These are phyloP conservation scores for Trametes villosa DNA, from an alignment of 768 basidiomycete species.

Conservation along the genomic window DNA sequence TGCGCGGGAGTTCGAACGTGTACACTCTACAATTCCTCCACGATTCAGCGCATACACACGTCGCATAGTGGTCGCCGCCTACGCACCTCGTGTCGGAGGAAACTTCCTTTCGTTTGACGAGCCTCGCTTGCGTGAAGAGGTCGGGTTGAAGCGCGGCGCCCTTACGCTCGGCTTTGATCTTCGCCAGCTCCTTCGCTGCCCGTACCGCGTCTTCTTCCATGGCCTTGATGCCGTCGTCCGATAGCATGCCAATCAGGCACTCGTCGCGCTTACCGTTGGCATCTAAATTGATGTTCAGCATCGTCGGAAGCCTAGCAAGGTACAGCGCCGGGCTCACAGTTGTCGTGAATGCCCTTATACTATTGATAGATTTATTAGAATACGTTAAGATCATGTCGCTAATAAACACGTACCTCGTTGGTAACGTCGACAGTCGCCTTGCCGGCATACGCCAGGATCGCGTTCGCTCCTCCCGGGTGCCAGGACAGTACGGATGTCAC, in stretches of 20 bases:
- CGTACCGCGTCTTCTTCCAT: conserved; percentile 28
- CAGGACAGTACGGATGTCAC: conserved; percentile 28
- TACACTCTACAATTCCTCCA: conserved; percentile 19
- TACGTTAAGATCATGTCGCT: neutral
- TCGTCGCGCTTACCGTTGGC: conserved; percentile 29
- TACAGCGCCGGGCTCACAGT: conserved; percentile 13
- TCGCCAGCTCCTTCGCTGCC: conserved; percentile 21
- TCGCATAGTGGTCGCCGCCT: neutral
- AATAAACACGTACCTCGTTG: conserved; percentile 19
- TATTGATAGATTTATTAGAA: neutral
- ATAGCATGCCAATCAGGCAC: conserved; percentile 25
- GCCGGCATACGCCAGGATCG: conserved; percentile 29
- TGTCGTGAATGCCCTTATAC: conserved; percentile 31
- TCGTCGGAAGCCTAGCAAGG: neutral
- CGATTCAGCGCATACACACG: neutral
- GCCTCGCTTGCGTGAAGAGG: conserved; percentile 24
- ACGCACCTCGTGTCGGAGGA: conserved; percentile 26
- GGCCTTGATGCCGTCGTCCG: conserved; percentile 21
- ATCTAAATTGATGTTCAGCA: neutral
- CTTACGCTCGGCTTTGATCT: conserved; percentile 26
- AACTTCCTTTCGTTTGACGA: conserved; percentile 20
- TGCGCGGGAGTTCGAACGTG: conserved; percentile 26
- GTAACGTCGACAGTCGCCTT: conserved; percentile 28
- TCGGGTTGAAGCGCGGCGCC: conserved; percentile 27
- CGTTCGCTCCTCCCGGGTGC: conserved; percentile 32